phyloP scores from a whole-genome alignment of 2,329 filamentous ascomycete species.

The Calonectria honghensis region DNA sequence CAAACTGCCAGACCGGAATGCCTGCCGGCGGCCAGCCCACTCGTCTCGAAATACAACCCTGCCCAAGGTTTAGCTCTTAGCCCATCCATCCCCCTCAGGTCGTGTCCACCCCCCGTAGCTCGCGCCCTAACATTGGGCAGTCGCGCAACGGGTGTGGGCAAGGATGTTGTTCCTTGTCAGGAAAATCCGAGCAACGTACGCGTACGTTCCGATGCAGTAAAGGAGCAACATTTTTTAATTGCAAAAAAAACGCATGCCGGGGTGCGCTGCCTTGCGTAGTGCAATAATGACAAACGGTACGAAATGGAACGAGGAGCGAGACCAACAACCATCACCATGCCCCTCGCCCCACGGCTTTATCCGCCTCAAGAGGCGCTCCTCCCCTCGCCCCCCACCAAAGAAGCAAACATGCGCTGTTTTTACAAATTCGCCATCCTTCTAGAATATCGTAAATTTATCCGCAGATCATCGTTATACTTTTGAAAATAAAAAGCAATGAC shows the following conservation, averaged over 20 bases:
- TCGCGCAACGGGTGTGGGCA: background rate
- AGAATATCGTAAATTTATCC: conserved; percentile 37
- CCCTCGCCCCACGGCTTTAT: conserved; percentile 2
- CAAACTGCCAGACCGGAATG: conserved; percentile 16
- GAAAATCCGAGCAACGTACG: background rate
- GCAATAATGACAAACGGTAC: background rate
- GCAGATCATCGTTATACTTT: conserved; percentile 52
- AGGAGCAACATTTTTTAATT: background rate
- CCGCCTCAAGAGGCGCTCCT: background rate
- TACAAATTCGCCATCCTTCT: background rate
- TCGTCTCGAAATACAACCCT: background rate
- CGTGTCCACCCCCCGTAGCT: background rate
- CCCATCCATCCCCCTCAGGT: background rate
- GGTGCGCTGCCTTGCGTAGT: background rate
- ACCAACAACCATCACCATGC: background rate
- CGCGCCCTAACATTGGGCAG: background rate
- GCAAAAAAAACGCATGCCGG: background rate
- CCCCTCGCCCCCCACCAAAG: background rate
- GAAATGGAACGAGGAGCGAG: too few species aligned
- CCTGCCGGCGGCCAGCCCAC: conserved; percentile 16
- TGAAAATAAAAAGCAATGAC: conserved; percentile 50
- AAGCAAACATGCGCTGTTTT: conserved; percentile 18
- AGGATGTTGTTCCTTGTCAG: background rate
- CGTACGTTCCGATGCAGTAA: background rate
- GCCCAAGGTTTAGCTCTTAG: background rate